Evolutionary conservation across 352 stramenopile genomes (phyloP).

Genomic region (Globisporangium takayamanum): DNA sequence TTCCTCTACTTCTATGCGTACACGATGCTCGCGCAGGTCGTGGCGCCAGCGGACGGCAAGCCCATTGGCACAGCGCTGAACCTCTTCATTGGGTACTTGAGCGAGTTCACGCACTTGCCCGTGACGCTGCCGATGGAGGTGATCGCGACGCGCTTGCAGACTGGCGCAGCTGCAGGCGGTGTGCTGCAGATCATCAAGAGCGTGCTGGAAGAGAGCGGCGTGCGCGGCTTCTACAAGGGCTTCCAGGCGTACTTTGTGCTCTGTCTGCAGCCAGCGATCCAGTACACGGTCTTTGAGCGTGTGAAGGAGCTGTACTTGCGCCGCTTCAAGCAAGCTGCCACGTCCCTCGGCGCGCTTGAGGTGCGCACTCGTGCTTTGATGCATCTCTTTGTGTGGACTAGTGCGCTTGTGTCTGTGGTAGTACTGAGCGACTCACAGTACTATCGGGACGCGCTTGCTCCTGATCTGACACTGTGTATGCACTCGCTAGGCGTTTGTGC

Average conservation of each 20-base stretch:
- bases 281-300: conserved; percentile 96
- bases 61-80: conserved; percentile 62
- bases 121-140: conserved; percentile 87
- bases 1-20: conserved; percentile 90
- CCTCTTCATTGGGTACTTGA: conserved; percentile 77
- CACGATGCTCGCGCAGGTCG: conserved; percentile 67
- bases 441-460: too few species aligned
- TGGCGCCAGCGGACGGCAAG: conserved; percentile 47
- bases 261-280: conserved; percentile 95
- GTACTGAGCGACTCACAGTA: too few species aligned
- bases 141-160: conserved; percentile 83
- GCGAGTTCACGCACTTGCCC: conserved; percentile 70
- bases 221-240: conserved; percentile 80
- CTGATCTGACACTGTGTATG: conserved; percentile 6
- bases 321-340: conserved; percentile 47
- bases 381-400: conserved; percentile 2
- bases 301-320: conserved; percentile 66
- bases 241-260: conserved; percentile 92
- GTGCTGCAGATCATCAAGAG: conserved; percentile 56
- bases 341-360: conserved; percentile 61
- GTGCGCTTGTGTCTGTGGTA: conserved; percentile 10
- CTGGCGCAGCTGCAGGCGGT: conserved; percentile 34
- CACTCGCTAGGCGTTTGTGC: conserved; percentile 83
- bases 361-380: conserved; percentile 19
- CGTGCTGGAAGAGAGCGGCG: conserved; percentile 64